These are phyloP conservation scores for Jaapia argillacea DNA, from an alignment of 768 basidiomycete genomes.

Conservation along the genomic window DNA sequence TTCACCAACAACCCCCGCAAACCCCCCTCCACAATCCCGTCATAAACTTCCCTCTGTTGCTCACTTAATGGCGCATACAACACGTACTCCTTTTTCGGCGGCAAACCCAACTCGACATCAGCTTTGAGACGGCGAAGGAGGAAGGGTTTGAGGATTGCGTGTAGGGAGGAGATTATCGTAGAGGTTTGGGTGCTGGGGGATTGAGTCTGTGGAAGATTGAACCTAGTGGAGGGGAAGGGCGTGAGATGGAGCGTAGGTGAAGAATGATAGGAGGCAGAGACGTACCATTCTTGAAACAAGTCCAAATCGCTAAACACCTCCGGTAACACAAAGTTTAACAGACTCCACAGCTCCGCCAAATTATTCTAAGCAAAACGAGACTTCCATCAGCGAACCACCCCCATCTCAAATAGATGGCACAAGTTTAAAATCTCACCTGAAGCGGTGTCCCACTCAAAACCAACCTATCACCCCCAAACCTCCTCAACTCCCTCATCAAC, in stretches of 20 bases:
- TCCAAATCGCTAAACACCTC: slow-evolving; percentile 87
- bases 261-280: slow-evolving; percentile 3
- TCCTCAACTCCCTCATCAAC: slow-evolving; percentile 85
- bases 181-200: slow-evolving; percentile 46
- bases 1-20: slow-evolving; percentile 46
- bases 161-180: slow-evolving; percentile 67
- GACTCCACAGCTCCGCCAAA: slow-evolving; percentile 86
- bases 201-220: slow-evolving; percentile 61
- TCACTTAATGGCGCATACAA: slow-evolving; percentile 84
- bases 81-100: slow-evolving; percentile 92
- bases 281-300: slow-evolving; percentile 82
- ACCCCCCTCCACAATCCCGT: slow-evolving; percentile 62
- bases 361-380: slow-evolving; percentile 61
- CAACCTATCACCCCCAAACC: slow-evolving; percentile 79
- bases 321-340: slow-evolving; percentile 93
- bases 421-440: slow-evolving; percentile 46
- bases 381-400: slow-evolving; percentile 3
- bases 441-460: slow-evolving; percentile 94
- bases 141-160: slow-evolving; percentile 92
- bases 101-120: slow-evolving; percentile 72
- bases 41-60: slow-evolving; percentile 78
- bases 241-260: neutral
- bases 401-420: neutral
- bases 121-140: slow-evolving; percentile 84
- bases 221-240: too few species aligned